Evolutionary conservation across 805 yeast species (phyloP), one percentile per base, ranked within the genome.

Genomic region (Debaryomyces maramus): DNA sequence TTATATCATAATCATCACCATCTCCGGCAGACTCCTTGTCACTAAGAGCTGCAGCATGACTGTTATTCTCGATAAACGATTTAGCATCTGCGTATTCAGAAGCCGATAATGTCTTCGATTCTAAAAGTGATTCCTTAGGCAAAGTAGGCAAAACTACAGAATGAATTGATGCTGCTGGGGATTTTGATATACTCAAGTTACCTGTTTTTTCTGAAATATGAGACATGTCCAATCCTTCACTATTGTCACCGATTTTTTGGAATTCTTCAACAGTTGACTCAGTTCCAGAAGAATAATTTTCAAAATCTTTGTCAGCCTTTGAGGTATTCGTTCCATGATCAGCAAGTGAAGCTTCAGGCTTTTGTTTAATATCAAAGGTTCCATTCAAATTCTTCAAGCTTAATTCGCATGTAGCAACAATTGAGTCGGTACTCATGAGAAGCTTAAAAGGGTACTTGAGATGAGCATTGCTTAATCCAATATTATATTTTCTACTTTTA

Each of bases 371-470:
- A 11, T 11, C n/a, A 19, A 61, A 50, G 11, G 28, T 37, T 7
- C 65, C 64, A 20, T 51, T 47, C 49, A 63, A 46, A 11, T 52
- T 46, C 33, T 53, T 49, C 38, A 52, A 32, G 32, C 47, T 56
- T 38, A 63, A 48, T 10, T 48, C 48, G 36, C 60, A 56, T 16
- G 37, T 42, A 6, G 60, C 64, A 15, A 31, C 26, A 19, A 41
- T 31, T 6, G 40, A 27, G 1, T 44, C 56, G 39, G 57, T 63
- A 29, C 39, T 46, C 50, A 67, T 48, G 5, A 50, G 41, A 4
- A 68, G 45, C 35, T 51, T 52, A 48, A 66, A 63, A 5, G 72
- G 72, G 38, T 50, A 56, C 41, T 62, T 61, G 38, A 60, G 50
- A 39, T 66, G 67, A 16, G 62, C 57, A 39, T 52, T 52, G 32